Percentiles rank a stretch among this genome's conserved stretches.
These are phyloP conservation scores for Mycena rebaudengoi DNA, from an alignment of 768 basidiomycete species.

Conservation along the genomic window DNA sequence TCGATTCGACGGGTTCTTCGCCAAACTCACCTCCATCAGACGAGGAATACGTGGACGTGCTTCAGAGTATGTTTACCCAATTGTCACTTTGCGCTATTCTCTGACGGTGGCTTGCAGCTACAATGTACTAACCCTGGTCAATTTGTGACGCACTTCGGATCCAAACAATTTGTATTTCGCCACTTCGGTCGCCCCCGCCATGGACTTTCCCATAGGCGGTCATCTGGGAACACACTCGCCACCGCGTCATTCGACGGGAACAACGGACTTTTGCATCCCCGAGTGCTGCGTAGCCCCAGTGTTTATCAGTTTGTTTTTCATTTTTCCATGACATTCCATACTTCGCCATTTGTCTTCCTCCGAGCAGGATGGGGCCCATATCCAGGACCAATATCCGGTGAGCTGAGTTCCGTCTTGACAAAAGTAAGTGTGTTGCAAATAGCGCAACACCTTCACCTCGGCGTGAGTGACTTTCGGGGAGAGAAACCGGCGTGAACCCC, in stretches of 20 bases:
- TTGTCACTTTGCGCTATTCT: background rate
- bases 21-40: constrained; percentile 12
- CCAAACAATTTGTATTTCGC: background rate
- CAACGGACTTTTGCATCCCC: too few relatives aligned
- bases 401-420: background rate
- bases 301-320: background rate
- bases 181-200: background rate
- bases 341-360: too few relatives aligned
- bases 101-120: constrained; percentile 6
- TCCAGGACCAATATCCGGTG: too few relatives aligned
- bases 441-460: too few relatives aligned
- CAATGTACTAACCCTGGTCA: background rate
- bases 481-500: too few relatives aligned
- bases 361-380: too few relatives aligned
- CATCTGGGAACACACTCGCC: background rate
- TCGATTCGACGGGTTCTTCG: constrained; percentile 3
- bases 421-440: background rate
- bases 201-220: background rate
- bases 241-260: too few relatives aligned
- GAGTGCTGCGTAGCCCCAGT: background rate
- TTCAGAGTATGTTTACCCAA: background rate
- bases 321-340: background rate
- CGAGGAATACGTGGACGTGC: constrained; percentile 3
- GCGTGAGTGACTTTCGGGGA: too few relatives aligned
- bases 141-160: background rate